A percentile compares a stretch with the other conserved stretches of the same genome.
Conservation (phyloP, 768 basidiomycete genomes). For the Porphyrellus cyaneotinctus region DNA sequence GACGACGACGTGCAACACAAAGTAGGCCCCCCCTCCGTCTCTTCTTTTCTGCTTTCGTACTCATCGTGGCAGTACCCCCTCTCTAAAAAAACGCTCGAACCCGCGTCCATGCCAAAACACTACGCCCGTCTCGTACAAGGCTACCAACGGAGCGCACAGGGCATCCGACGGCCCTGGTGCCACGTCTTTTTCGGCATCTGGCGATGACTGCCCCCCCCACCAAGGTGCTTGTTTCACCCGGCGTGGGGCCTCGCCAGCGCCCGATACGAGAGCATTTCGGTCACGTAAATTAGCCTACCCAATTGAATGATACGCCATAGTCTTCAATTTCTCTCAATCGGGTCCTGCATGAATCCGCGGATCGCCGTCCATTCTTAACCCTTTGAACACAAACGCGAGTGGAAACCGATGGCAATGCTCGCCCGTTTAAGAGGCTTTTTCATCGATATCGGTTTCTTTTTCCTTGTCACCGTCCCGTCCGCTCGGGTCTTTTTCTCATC, state of each 20-base stretch:
- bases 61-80: slow-evolving; percentile 53
- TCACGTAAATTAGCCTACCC: slow-evolving; percentile 6
- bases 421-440: neutral
- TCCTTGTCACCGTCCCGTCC: neutral
- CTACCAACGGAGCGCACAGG: slow-evolving; percentile 68
- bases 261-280: neutral
- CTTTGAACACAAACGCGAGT: neutral
- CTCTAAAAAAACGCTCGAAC: slow-evolving; percentile 58
- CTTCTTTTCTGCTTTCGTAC: neutral
- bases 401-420: neutral
- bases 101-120: slow-evolving; percentile 68
- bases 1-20: slow-evolving; percentile 55
- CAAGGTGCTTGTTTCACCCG: too few species aligned
- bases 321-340: too few species aligned
- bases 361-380: neutral
- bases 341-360: neutral
- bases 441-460: neutral
- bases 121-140: slow-evolving; percentile 72
- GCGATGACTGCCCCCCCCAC: slow-evolving; percentile 24
- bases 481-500: neutral
- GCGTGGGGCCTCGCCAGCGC: too few species aligned
- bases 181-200: slow-evolving; percentile 77
- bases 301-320: neutral
- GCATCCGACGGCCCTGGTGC: slow-evolving; percentile 81
- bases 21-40: slow-evolving; percentile 33